These are phyloP conservation scores for Scedosporium boydii DNA, from an alignment of 2,329 filamentous ascomycete species.

Conservation along the genomic window DNA sequence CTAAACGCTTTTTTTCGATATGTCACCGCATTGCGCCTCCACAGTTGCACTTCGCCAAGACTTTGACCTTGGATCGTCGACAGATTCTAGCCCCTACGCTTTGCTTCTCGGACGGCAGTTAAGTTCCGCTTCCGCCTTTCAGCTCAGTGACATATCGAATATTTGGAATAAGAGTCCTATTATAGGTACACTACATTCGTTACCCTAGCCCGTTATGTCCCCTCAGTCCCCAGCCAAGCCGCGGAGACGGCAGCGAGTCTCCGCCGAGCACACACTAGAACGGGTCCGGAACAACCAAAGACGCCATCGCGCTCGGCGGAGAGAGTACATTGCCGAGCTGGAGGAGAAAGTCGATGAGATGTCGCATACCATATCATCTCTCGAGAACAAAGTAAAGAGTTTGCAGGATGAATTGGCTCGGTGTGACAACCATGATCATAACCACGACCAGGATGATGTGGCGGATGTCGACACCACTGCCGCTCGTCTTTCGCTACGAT, in stretches of 20 bases:
- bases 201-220: too few species aligned
- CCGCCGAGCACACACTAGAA: conserved; percentile 20
- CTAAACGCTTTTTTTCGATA: not conserved
- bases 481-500: too few species aligned
- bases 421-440: conserved; percentile 3
- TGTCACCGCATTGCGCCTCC: not conserved
- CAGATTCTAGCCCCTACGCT: too few species aligned
- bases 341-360: conserved; percentile 9
- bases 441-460: not conserved
- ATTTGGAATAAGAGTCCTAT: not conserved
- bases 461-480: not conserved
- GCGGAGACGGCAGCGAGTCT: conserved; percentile 5
- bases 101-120: too few species aligned
- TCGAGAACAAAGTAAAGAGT: not conserved
- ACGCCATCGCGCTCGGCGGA: conserved; percentile 34
- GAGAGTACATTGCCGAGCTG: conserved; percentile 23
- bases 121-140: not conserved
- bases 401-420: conserved; percentile 3
- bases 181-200: not conserved
- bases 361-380: not conserved
- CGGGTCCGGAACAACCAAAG: conserved; percentile 43
- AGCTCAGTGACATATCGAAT: not conserved
- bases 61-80: not conserved
- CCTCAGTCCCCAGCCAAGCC: too few species aligned
- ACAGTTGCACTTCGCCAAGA: not conserved